phyloP scores from a whole-genome alignment of 1,284 basidiomycete species.

The Lignosus rhinocerotis region DNA sequence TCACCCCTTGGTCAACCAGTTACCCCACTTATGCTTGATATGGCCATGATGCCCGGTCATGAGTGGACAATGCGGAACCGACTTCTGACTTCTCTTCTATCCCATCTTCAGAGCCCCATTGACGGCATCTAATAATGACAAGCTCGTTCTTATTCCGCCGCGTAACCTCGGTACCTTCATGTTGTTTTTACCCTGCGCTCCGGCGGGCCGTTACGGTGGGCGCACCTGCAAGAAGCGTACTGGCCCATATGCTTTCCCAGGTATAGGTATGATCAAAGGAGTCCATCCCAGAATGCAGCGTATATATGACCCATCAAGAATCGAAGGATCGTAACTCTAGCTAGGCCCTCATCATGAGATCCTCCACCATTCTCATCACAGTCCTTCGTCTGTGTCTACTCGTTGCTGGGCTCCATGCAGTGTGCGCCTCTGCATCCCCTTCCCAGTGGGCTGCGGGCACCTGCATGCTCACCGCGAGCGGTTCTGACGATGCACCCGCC shows the following conservation, averaged over 20 bases:
- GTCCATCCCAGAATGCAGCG: background rate
- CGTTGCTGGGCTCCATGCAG: background rate
- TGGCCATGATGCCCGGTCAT: background rate
- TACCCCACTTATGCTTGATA: background rate
- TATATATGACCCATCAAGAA: background rate
- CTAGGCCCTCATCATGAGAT: background rate
- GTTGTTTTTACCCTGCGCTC: background rate
- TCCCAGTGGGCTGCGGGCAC: conserved; percentile 10
- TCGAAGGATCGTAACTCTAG: background rate
- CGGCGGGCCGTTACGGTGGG: background rate
- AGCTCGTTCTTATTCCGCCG: background rate
- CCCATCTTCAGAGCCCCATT: too few relatives aligned
- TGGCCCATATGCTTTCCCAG: background rate
- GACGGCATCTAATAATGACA: too few relatives aligned
- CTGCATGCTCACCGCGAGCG: conserved; percentile 46
- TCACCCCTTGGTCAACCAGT: background rate
- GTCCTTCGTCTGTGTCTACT: background rate
- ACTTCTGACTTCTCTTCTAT: background rate
- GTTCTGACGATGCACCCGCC: conserved; percentile 53
- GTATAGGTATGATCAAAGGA: background rate
- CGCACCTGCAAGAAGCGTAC: background rate
- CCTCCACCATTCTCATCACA: background rate
- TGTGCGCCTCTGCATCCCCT: background rate
- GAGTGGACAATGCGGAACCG: background rate
- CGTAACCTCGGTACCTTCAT: background rate